A percentile compares a stretch with the other conserved stretches of the same genome.
These are phyloP conservation scores for Citrullus colocynthis DNA, from an alignment of 306 rosid species.

Conservation along the genomic window DNA sequence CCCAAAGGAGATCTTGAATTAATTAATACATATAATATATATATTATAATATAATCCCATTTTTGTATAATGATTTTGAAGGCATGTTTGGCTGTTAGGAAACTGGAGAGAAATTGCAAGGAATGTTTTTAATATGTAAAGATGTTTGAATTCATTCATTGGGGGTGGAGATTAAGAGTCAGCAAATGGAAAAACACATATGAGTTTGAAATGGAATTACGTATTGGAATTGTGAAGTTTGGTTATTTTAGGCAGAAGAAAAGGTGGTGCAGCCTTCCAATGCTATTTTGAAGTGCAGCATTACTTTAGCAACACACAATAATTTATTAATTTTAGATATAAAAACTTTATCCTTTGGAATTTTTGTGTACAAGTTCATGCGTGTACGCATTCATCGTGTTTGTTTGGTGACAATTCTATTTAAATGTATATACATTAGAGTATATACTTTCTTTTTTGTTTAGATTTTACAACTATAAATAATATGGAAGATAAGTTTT, in stretches of 20 bases:
- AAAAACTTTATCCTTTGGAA: background rate
- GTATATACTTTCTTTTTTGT: background rate
- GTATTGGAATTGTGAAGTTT: constrained; percentile 11
- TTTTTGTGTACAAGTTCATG: background rate
- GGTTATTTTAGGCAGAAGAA: constrained; percentile 11
- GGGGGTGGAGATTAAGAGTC: background rate
- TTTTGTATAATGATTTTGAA: background rate
- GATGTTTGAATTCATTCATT: background rate
- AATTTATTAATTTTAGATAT: background rate
- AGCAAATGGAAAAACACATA: background rate
- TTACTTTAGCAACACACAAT: background rate
- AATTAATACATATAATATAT: background rate
- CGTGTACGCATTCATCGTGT: background rate
- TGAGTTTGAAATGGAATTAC: background rate
- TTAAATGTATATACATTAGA: background rate
- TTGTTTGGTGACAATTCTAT: background rate
- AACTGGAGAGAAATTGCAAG: background rate
- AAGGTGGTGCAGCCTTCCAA: background rate
- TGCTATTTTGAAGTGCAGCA: background rate
- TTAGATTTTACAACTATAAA: too few species aligned
- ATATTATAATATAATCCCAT: background rate
- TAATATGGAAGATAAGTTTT: too few species aligned
- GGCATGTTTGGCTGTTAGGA: background rate
- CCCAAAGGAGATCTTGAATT: background rate
- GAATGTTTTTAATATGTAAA: background rate